These are phyloP conservation scores for Aspergillus luchuensis DNA, from an alignment of 2,329 filamentous ascomycete species.

Conservation along the genomic window DNA sequence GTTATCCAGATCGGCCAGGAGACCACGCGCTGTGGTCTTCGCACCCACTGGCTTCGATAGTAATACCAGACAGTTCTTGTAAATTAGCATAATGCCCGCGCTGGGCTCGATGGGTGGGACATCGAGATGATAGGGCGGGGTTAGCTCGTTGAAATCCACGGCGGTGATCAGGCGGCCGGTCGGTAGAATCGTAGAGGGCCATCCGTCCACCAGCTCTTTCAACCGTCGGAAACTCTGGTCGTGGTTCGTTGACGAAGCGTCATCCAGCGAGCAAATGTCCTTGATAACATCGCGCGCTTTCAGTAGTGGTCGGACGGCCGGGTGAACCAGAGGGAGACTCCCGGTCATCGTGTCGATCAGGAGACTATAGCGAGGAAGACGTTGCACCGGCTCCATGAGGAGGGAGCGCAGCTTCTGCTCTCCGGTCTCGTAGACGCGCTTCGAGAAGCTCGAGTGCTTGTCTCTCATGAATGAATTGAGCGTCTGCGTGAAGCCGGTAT, in stretches of 20 bases:
- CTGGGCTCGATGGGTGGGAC: slow-evolving; percentile 47
- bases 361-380: slow-evolving; percentile 89
- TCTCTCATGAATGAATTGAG: slow-evolving; percentile 76
- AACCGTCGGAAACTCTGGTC: slow-evolving; percentile 73
- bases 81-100: slow-evolving; percentile 76
- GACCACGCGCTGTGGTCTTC: slow-evolving; percentile 69
- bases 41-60: slow-evolving; percentile 69
- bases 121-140: slow-evolving; percentile 66
- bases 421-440: slow-evolving; percentile 76
- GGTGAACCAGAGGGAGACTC: slow-evolving; percentile 81
- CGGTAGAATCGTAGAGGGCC: slow-evolving; percentile 72
- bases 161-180: slow-evolving; percentile 78
- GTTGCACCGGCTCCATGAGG: slow-evolving; percentile 93
- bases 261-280: slow-evolving; percentile 92
- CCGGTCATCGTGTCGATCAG: slow-evolving; percentile 94
- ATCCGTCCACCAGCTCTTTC: slow-evolving; percentile 73
- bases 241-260: slow-evolving; percentile 65
- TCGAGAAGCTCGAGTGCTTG: slow-evolving; percentile 78
- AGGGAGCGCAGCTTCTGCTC: slow-evolving; percentile 89
- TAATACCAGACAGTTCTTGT: slow-evolving; percentile 77
- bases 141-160: slow-evolving; percentile 75
- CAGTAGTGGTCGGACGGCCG: slow-evolving; percentile 78
- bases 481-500: slow-evolving; percentile 80
- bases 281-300: slow-evolving; percentile 91
- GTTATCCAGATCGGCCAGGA: slow-evolving; percentile 84